Percentiles rank a stretch among this genome's conserved stretches.
phyloP scores from a whole-genome alignment of 2,329 filamentous ascomycete genomes.

The Neonectria magnoliae region DNA sequence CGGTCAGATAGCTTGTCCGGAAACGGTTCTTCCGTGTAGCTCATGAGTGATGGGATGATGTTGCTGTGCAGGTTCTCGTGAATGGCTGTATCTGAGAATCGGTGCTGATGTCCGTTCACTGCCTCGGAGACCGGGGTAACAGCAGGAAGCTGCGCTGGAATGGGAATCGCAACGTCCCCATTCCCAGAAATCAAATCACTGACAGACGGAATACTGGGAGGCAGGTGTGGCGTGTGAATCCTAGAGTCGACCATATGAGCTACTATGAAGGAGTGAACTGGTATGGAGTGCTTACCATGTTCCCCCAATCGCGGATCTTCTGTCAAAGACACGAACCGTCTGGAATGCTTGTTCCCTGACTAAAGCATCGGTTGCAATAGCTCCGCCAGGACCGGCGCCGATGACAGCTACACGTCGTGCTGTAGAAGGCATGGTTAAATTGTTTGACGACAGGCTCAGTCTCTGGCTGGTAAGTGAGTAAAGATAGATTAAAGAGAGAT shows the following conservation, averaged over 20 bases:
- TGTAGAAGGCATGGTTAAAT: neutral
- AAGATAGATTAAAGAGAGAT: neutral
- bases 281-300: conserved; percentile 7
- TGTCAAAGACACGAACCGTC: conserved; percentile 15
- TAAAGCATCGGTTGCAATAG: conserved; percentile 14
- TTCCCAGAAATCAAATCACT: conserved; percentile 18
- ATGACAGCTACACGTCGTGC: conserved; percentile 20
- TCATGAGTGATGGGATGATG: conserved; percentile 18
- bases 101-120: conserved; percentile 33
- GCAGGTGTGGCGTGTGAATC: conserved; percentile 22
- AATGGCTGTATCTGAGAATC: conserved; percentile 32
- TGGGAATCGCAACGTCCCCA: conserved; percentile 20
- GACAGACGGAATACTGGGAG: conserved; percentile 7
- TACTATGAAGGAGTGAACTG: too few relatives aligned
- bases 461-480: neutral
- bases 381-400: conserved; percentile 18
- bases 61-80: conserved; percentile 29
- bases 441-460: neutral
- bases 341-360: conserved; percentile 18
- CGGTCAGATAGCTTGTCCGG: conserved; percentile 17
- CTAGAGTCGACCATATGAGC: neutral
- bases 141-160: conserved; percentile 29
- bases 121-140: conserved; percentile 27
- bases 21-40: conserved; percentile 17
- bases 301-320: conserved; percentile 9